phyloP scores from a whole-genome alignment of 345 rosid species.

The Gossypium ekmanianum region DNA sequence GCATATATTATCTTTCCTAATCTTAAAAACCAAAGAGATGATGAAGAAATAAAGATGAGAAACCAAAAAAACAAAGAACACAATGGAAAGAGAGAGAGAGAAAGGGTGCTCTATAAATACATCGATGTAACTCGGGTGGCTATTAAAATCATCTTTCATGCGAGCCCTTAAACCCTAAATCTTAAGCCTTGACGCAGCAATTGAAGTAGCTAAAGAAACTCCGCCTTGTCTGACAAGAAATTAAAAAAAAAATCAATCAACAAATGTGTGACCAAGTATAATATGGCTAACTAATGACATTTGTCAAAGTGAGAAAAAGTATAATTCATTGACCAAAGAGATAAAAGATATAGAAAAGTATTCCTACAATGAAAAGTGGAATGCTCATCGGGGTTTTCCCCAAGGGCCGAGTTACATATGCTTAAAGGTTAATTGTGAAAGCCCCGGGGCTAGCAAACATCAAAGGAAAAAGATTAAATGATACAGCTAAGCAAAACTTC shows the following conservation, averaged over 20 bases:
- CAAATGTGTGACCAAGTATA: neutral
- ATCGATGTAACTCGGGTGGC: constrained; percentile 2
- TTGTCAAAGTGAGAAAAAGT: neutral
- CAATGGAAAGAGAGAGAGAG: too few species aligned
- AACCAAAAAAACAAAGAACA: neutral
- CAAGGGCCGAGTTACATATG: neutral
- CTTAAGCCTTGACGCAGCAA: constrained; percentile 67
- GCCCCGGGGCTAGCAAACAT: neutral
- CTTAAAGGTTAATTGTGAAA: too few species aligned
- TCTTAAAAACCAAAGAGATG: neutral
- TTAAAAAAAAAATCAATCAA: neutral
- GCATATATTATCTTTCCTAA: neutral
- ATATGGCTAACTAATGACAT: neutral
- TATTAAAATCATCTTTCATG: neutral
- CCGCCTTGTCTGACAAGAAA: constrained; percentile 52
- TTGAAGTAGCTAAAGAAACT: constrained; percentile 76
- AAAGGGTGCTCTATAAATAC: neutral
- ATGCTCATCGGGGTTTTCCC: too few species aligned
- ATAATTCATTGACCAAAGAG: neutral
- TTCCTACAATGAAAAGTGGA: neutral
- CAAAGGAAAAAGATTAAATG: constrained; percentile 4
- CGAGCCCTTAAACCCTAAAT: neutral
- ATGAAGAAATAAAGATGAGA: neutral
- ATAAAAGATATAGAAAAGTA: neutral
- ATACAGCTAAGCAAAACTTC: neutral